These are phyloP conservation scores for Trebouxia sp. DNA, from an alignment of 139 green algal species.

Conservation along the genomic window DNA sequence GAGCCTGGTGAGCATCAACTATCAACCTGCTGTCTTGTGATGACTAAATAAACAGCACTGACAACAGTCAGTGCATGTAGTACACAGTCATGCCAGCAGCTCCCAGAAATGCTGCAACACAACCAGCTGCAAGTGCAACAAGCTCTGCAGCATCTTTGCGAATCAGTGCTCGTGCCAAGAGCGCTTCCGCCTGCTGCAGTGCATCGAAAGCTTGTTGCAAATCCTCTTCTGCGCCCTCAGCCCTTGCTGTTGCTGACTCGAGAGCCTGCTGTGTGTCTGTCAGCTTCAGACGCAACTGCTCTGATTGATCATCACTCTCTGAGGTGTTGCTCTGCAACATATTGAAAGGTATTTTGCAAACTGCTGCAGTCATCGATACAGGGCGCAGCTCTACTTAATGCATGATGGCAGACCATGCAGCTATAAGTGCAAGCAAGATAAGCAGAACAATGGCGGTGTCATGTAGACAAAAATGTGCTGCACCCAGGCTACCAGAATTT, in stretches of 20 bases:
- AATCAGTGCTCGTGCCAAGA: not conserved
- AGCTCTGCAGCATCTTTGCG: slow-evolving; percentile 2
- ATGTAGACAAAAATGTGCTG: not conserved
- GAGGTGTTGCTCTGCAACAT: no score
- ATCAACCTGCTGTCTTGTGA: no score
- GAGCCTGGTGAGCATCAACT: no score
- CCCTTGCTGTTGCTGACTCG: not conserved
- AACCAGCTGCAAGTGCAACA: not conserved
- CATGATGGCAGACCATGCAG: not conserved
- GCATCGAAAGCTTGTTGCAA: not conserved
- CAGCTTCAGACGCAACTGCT: no score
- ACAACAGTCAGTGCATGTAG: not conserved
- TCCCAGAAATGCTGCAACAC: not conserved
- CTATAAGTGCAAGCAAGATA: not conserved
- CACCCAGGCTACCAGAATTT: not conserved
- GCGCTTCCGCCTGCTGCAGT: not conserved
- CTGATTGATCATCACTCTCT: no score
- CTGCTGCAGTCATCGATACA: no score
- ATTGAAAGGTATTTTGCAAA: no score
- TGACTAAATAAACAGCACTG: not conserved
- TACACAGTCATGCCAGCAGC: not conserved
- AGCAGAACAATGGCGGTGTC: not conserved
- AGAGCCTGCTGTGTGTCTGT: not conserved
- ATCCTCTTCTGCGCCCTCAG: not conserved
- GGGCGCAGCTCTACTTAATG: no score